Conservation (phyloP, 1,284 basidiomycete species). For the Apiotrichum akiyoshidainum region DNA sequence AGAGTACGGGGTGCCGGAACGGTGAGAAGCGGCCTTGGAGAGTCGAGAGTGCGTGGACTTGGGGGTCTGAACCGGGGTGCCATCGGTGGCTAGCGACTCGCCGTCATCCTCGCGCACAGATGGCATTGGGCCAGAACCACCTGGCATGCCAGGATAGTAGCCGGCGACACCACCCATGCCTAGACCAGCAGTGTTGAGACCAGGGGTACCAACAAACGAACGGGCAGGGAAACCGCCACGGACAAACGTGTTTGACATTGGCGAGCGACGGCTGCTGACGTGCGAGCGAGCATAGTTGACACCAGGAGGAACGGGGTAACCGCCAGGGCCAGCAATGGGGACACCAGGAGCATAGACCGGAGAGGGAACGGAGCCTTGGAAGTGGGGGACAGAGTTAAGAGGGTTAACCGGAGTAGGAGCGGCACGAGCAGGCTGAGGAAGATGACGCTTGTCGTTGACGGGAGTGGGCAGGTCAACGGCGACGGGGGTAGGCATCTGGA, state of each 20-base stretch:
- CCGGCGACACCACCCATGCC: background rate
- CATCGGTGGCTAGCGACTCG: background rate
- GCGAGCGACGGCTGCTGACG: background rate
- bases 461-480: slow-evolving; percentile 48
- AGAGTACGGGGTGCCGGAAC: background rate
- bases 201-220: background rate
- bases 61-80: background rate
- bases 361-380: background rate
- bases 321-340: background rate
- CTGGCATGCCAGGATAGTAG: slow-evolving; percentile 4
- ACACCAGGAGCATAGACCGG: background rate
- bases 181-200: background rate
- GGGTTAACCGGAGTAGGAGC: background rate
- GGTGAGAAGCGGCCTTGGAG: background rate
- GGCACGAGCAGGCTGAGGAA: background rate
- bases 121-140: background rate
- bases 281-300: background rate
- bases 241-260: background rate
- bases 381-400: too few species aligned
- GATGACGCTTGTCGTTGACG: slow-evolving; percentile 23
- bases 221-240: slow-evolving; percentile 1
- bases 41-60: background rate
- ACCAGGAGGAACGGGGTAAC: background rate
- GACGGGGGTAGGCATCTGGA: slow-evolving; percentile 21
- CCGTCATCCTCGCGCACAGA: slow-evolving; percentile 3